Evolutionary conservation across 1,284 basidiomycete species (phyloP).

Genomic region (Boletellus deceptivus): DNA sequence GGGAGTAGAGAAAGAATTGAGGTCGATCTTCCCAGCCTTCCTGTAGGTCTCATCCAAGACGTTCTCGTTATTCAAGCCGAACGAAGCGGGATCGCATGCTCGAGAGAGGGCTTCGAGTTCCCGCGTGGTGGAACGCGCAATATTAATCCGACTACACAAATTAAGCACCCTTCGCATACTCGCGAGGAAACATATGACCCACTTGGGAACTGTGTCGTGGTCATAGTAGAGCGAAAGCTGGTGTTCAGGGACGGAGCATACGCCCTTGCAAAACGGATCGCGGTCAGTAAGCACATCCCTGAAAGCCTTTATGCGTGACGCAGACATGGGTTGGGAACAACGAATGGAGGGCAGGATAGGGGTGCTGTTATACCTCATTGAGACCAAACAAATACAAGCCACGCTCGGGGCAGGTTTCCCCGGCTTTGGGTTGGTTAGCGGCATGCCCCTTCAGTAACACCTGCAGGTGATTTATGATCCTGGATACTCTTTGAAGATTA

Average conservation of each 20-base stretch:
- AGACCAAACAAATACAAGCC: no score
- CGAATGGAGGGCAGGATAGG: not conserved
- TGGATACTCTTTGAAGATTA: no score
- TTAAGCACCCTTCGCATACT: not conserved
- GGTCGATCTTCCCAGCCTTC: slow-evolving; percentile 35
- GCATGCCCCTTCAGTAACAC: no score
- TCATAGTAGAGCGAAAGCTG: not conserved
- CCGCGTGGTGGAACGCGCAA: not conserved
- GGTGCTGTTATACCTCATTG: not conserved
- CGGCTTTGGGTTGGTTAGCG: no score
- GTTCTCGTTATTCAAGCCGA: not conserved
- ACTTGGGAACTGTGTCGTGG: not conserved
- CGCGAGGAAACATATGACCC: not conserved
- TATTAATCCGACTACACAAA: slow-evolving; percentile 1
- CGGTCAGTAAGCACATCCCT: not conserved
- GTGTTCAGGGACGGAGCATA: not conserved
- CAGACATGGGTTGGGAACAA: not conserved
- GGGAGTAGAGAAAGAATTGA: slow-evolving; percentile 22
- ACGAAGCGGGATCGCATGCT: slow-evolving; percentile 3
- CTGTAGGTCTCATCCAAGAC: slow-evolving; percentile 24
- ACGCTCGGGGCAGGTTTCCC: no score
- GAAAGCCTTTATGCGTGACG: not conserved
- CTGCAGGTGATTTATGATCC: no score
- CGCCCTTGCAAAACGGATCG: slow-evolving; percentile 1
- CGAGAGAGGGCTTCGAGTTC: not conserved